Evolutionary conservation across 164 flowering plant species (phyloP).

Genomic region (Piper betle): DNA sequence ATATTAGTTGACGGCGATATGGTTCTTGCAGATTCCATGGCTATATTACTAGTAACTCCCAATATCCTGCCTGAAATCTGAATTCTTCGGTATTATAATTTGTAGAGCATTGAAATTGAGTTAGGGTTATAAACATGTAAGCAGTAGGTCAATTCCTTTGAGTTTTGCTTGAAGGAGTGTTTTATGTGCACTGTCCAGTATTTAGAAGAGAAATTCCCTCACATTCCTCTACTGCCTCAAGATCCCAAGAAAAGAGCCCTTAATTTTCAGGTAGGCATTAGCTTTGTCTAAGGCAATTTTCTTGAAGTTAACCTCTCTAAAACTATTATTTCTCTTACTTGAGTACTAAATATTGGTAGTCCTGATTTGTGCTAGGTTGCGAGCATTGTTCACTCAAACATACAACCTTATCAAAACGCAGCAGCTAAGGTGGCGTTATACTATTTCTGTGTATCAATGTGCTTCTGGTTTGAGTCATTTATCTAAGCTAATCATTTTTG

Average conservation of each 20-base stretch:
- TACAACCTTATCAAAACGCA: conserved; percentile 74
- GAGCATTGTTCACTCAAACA: conserved; percentile 61
- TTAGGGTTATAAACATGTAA: too few relatives aligned
- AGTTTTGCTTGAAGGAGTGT: too few relatives aligned
- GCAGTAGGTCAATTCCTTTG: too few relatives aligned
- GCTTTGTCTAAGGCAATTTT: not conserved
- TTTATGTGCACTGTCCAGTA: conserved; percentile 18
- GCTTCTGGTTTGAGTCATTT: too few relatives aligned
- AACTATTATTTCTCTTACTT: too few relatives aligned
- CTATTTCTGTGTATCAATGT: too few relatives aligned
- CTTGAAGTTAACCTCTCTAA: too few relatives aligned
- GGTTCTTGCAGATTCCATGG: conserved; percentile 68
- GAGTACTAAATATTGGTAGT: too few relatives aligned
- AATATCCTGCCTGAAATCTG: not conserved
- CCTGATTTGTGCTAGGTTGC: conserved; percentile 38
- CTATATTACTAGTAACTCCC: conserved; percentile 55
- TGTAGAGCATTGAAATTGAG: too few relatives aligned
- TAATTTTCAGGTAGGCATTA: conserved; percentile 51
- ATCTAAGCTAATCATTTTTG: not conserved
- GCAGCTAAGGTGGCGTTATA: conserved; percentile 29
- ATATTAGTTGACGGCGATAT: conserved; percentile 60
- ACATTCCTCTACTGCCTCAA: conserved; percentile 56
- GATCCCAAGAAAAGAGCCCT: conserved; percentile 59
- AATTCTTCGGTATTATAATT: too few relatives aligned
- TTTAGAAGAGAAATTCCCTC: conserved; percentile 67